Percentiles rank a stretch among this genome's conserved stretches.
phyloP scores from a whole-genome alignment of 441 rosid genomes.

The Mallotus japonicus region DNA sequence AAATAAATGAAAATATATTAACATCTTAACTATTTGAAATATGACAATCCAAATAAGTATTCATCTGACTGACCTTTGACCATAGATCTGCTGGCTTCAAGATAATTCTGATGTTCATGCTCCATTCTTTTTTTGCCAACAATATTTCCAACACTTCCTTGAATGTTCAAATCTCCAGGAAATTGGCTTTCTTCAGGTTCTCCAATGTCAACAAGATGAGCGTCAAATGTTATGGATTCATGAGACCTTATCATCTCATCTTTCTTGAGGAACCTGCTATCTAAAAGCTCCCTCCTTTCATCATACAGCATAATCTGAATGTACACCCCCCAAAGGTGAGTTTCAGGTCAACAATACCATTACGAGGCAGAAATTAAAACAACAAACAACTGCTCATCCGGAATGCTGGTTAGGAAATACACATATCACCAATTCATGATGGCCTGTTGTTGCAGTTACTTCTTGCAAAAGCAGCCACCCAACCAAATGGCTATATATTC shows the following conservation, averaged over 20 bases:
- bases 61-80: slow-evolving; percentile 35
- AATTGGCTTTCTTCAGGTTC: slow-evolving; percentile 34
- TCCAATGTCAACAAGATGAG: slow-evolving; percentile 54
- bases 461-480: slow-evolving; percentile 3
- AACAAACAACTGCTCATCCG: neutral
- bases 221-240: slow-evolving; percentile 40
- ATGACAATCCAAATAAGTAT: neutral
- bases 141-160: slow-evolving; percentile 16
- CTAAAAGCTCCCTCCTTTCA: slow-evolving; percentile 42
- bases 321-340: slow-evolving; percentile 11
- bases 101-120: slow-evolving; percentile 22
- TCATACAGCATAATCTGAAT: slow-evolving; percentile 49
- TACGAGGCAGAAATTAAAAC: neutral
- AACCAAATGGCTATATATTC: neutral
- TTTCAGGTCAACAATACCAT: neutral
- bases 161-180: slow-evolving; percentile 23
- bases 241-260: slow-evolving; percentile 42
- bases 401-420: slow-evolving; percentile 3
- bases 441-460: neutral
- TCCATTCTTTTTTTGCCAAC: slow-evolving; percentile 20
- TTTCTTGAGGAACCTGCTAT: slow-evolving; percentile 48
- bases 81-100: slow-evolving; percentile 26
- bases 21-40: neutral
- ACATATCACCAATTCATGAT: neutral
- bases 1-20: neutral